A percentile compares a stretch with the other conserved stretches of the same genome.
phyloP scores from a whole-genome alignment of 2,329 filamentous ascomycete genomes.

The Ophiostoma pallidulum region DNA sequence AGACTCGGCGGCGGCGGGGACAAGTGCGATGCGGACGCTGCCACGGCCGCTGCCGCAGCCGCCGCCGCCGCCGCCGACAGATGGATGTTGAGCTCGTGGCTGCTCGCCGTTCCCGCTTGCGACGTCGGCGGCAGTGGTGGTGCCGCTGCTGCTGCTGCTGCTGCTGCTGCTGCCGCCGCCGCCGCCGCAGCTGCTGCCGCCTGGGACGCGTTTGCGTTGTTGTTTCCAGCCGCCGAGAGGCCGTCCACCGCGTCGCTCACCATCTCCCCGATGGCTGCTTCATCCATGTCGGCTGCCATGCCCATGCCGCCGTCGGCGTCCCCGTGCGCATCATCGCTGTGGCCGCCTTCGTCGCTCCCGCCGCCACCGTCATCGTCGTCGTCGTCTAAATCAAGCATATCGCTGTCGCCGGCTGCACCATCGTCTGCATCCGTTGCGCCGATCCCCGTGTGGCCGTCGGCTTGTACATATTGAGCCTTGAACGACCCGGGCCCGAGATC shows the following conservation, averaged over 20 bases:
- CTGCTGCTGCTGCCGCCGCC: not conserved
- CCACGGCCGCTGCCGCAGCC: slow-evolving; percentile 9
- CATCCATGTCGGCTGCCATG: slow-evolving; percentile 17
- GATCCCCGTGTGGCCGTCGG: too few relatives aligned
- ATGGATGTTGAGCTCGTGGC: slow-evolving; percentile 9
- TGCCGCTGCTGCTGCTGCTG: not conserved
- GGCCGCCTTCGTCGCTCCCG: slow-evolving; percentile 16
- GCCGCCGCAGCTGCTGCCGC: not conserved
- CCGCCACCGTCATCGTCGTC: slow-evolving; percentile 13
- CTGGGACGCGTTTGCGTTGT: too few relatives aligned
- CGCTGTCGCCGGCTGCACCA: not conserved
- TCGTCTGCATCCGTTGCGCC: too few relatives aligned
- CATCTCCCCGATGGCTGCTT: slow-evolving; percentile 14
- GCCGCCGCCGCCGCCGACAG: slow-evolving; percentile 6
- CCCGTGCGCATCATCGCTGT: slow-evolving; percentile 7
- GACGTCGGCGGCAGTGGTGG: not conserved
- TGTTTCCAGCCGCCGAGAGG: not conserved
- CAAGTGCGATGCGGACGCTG: slow-evolving; percentile 5
- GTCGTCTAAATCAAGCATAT: not conserved
- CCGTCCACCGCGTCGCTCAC: slow-evolving; percentile 8
- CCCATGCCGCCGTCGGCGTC: slow-evolving; percentile 11
- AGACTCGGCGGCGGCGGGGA: not conserved
- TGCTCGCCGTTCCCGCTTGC: slow-evolving; percentile 8
- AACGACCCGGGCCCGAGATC: too few relatives aligned
- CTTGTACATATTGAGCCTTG: too few relatives aligned